phyloP scores from a whole-genome alignment of 108 stramenopile species.

The Fragilaria crotonensis region DNA sequence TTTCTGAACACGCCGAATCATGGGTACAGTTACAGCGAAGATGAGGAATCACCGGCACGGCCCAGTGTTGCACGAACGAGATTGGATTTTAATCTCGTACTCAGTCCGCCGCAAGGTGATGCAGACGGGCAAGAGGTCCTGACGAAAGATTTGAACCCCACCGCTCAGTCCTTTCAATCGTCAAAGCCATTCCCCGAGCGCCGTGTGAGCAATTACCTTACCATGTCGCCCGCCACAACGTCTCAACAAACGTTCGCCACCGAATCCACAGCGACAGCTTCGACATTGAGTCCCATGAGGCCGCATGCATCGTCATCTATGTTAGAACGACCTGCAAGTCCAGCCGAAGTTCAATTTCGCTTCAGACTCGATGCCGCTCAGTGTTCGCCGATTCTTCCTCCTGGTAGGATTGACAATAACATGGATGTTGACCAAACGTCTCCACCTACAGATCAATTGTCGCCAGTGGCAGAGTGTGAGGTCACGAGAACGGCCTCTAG shows the following conservation, averaged over 20 bases:
- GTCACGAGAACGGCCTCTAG: background rate
- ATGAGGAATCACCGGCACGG: conserved; percentile 15
- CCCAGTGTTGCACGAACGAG: conserved; percentile 35
- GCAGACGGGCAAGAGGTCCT: conserved; percentile 1
- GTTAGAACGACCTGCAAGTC: background rate
- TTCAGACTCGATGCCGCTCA: conserved; percentile 31
- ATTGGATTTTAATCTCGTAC: conserved; percentile 50
- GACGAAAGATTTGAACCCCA: no score
- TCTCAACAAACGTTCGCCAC: no score
- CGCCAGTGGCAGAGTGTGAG: background rate
- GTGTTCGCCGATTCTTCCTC: conserved; percentile 38
- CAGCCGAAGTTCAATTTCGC: conserved; percentile 29
- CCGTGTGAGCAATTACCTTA: no score
- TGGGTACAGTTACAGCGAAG: conserved; percentile 25
- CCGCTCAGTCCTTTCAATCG: no score
- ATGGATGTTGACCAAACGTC: conserved; percentile 4
- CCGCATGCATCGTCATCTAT: background rate
- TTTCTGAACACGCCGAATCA: no score
- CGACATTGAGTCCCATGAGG: no score
- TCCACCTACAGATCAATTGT: background rate
- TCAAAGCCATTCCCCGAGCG: no score
- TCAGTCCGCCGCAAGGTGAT: conserved; percentile 18
- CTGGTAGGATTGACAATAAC: conserved; percentile 1
- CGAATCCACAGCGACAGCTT: no score
- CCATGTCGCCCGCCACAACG: no score